Evolutionary conservation across 371 early-diverging fungal genomes (phyloP).

Genomic region (Rhizopus stolonifer): DNA sequence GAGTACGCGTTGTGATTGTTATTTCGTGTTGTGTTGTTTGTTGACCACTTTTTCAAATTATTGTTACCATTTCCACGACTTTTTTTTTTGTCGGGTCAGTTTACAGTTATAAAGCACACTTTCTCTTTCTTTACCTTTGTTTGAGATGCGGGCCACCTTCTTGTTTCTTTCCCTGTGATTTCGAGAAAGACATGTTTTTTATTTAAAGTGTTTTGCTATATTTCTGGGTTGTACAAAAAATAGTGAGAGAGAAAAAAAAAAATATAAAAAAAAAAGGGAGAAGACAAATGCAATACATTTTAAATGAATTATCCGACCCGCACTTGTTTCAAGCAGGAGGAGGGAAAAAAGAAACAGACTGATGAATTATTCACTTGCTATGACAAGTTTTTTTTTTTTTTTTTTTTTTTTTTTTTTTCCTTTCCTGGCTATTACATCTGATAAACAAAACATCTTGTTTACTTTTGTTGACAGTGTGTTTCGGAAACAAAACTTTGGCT

Average conservation of each 20-base stretch:
- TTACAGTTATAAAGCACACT: constrained; percentile 10
- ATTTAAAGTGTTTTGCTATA: neutral
- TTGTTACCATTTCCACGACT: constrained; percentile 26
- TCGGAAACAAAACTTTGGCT: neutral
- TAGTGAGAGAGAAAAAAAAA: no score
- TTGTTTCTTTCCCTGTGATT: constrained; percentile 42
- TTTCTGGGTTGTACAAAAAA: constrained; percentile 1
- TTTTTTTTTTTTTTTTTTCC: no score
- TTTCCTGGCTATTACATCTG: no score
- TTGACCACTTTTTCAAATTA: constrained; percentile 32
- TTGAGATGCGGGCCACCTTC: constrained; percentile 18
- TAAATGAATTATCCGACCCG: neutral
- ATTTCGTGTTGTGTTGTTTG: constrained; percentile 13
- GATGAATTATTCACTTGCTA: no score
- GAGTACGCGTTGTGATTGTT: constrained; percentile 17
- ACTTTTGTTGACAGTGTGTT: no score
- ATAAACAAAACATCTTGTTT: no score
- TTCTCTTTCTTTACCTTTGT: constrained; percentile 20
- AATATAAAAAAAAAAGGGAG: neutral
- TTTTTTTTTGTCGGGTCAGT: neutral
- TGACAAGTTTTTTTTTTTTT: no score
- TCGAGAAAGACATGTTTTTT: constrained; percentile 18
- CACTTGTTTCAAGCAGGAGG: neutral
- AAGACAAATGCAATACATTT: neutral
- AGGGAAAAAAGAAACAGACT: neutral